Conservation (phyloP, 2,329 filamentous ascomycete species). For the Boeremia exigua region DNA sequence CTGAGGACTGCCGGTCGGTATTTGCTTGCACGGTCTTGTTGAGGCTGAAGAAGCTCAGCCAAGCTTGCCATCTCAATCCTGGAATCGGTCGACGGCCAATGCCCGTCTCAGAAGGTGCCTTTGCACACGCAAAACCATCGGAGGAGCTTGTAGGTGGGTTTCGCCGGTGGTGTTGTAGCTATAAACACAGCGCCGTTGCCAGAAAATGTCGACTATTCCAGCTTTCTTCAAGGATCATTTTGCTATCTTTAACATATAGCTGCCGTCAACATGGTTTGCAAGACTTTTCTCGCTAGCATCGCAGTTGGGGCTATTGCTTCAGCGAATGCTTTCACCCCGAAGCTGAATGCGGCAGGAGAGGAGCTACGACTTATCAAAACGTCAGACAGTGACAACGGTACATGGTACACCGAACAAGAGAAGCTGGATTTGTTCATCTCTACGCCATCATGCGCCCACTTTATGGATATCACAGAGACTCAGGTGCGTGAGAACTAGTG, state of each 20-base stretch:
- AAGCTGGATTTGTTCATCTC: conserved; percentile 20
- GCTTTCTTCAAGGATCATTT: not conserved
- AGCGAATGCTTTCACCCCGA: not conserved
- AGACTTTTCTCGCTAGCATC: conserved; percentile 5
- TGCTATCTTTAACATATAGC: not conserved
- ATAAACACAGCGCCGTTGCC: not conserved
- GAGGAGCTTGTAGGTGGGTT: not conserved
- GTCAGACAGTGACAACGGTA: conserved; percentile 16
- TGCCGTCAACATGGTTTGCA: conserved; percentile 5
- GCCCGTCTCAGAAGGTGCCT: conserved; percentile 16
- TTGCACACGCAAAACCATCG: not conserved
- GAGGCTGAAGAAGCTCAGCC: conserved; percentile 1
- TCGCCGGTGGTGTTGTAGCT: not conserved
- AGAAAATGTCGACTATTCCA: not conserved
- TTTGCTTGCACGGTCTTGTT: conserved; percentile 5
- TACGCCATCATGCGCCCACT: conserved; percentile 17
- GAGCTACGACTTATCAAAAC: conserved; percentile 19
- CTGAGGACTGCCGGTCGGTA: conserved; percentile 8
- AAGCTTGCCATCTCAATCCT: conserved; percentile 9
- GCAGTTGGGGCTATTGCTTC: conserved; percentile 12
- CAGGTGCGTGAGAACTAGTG: conserved; percentile 1
- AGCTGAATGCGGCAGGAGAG: conserved; percentile 17
- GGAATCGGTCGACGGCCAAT: conserved; percentile 1
- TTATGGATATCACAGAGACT: conserved; percentile 21
- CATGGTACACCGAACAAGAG: conserved; percentile 20